phyloP scores from a whole-genome alignment of 164 flowering plant genomes.

The Aristolochia californica region DNA sequence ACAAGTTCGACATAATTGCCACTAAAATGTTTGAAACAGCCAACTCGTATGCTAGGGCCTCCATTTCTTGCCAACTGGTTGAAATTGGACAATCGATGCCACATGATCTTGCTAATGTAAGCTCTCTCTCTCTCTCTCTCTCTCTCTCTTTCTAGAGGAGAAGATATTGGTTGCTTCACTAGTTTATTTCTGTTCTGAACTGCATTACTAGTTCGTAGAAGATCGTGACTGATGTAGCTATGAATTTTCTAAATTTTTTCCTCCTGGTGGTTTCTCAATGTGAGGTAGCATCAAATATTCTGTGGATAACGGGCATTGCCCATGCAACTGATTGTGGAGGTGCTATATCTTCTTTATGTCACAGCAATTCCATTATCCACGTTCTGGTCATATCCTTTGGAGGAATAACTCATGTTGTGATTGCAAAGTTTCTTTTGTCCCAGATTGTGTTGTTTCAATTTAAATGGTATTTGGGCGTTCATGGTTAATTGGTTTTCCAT shows the following conservation, averaged over 20 bases:
- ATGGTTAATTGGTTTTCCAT: no score
- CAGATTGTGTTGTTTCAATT: no score
- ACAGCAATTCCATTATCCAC: no score
- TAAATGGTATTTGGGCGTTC: no score
- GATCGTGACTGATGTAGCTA: neutral
- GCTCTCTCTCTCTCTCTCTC: slow-evolving; percentile 1
- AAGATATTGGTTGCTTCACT: no score
- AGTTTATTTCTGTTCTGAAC: no score
- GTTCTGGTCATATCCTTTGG: no score
- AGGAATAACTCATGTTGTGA: no score
- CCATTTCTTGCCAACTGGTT: slow-evolving; percentile 41
- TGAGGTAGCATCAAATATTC: neutral
- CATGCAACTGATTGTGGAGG: neutral
- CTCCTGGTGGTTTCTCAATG: no score
- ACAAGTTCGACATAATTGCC: slow-evolving; percentile 22
- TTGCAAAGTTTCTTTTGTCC: no score
- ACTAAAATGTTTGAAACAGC: slow-evolving; percentile 32
- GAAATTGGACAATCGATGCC: slow-evolving; percentile 89
- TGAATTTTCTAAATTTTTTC: neutral
- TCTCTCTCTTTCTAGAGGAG: neutral
- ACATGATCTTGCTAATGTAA: slow-evolving; percentile 60
- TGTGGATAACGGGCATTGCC: neutral
- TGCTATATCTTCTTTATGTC: no score
- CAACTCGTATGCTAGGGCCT: slow-evolving; percentile 28
- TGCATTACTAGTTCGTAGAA: neutral